phyloP scores from a whole-genome alignment of 108 stramenopile genomes.

The Skeletonema marinoi region DNA sequence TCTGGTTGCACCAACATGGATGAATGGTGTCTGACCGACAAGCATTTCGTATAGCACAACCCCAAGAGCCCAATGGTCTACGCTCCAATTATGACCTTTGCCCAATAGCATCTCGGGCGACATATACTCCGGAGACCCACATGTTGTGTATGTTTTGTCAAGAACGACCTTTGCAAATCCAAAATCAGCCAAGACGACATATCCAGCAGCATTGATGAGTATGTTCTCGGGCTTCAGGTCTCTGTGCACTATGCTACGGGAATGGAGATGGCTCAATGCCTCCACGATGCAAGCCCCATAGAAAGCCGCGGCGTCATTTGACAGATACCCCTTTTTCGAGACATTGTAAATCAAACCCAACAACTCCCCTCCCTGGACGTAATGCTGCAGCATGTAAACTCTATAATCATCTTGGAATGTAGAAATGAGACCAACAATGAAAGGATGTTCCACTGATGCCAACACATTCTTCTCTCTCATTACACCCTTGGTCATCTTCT shows the following conservation, averaged over 20 bases:
- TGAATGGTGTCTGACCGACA: slow-evolving; percentile 76
- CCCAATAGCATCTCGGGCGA: slow-evolving; percentile 87
- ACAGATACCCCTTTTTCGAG: slow-evolving; percentile 52
- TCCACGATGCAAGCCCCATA: slow-evolving; percentile 60
- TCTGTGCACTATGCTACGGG: slow-evolving; percentile 62
- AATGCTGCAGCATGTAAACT: slow-evolving; percentile 78
- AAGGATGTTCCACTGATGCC: slow-evolving; percentile 65
- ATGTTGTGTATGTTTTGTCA: slow-evolving; percentile 75
- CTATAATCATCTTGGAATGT: slow-evolving; percentile 64
- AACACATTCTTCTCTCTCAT: slow-evolving; percentile 52
- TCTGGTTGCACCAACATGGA: slow-evolving; percentile 54
- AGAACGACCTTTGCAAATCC: slow-evolving; percentile 87
- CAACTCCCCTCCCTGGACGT: slow-evolving; percentile 86
- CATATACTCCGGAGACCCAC: slow-evolving; percentile 86
- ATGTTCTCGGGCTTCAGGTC: slow-evolving; percentile 72
- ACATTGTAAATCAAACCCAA: slow-evolving; percentile 72
- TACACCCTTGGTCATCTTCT: slow-evolving; percentile 48
- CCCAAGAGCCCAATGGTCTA: slow-evolving; percentile 87
- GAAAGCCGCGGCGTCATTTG: slow-evolving; percentile 66
- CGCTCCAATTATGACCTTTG: slow-evolving; percentile 77
- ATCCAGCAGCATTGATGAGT: slow-evolving; percentile 69
- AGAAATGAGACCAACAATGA: slow-evolving; percentile 64
- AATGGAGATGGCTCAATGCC: slow-evolving; percentile 53
- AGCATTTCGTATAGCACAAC: slow-evolving; percentile 86
- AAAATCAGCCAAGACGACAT: slow-evolving; percentile 85